These are phyloP conservation scores for Cytospora piceicola DNA, from an alignment of 2,329 filamentous ascomycete genomes.

Conservation along the genomic window DNA sequence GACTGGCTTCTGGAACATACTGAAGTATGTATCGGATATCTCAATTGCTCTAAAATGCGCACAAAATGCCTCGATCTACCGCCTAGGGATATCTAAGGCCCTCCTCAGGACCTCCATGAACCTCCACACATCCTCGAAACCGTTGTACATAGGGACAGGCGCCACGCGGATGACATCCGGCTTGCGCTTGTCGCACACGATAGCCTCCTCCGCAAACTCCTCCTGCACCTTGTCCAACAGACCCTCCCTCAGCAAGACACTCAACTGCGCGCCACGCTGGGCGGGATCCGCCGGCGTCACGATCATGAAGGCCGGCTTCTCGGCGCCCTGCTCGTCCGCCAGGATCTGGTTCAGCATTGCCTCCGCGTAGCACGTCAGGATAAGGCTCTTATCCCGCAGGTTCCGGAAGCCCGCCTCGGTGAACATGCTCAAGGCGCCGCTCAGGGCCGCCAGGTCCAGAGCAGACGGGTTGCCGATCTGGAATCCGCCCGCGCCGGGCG, in stretches of 20 bases:
- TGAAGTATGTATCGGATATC: background rate
- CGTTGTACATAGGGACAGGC: conserved; percentile 83
- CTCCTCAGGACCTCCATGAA: conserved; percentile 49
- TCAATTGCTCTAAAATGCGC: background rate
- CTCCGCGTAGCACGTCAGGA: conserved; percentile 78
- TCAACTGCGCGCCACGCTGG: conserved; percentile 79
- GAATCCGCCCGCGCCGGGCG: conserved; percentile 77
- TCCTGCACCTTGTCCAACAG: conserved; percentile 70
- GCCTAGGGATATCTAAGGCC: conserved; percentile 30
- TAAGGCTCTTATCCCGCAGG: conserved; percentile 71
- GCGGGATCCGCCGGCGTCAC: conserved; percentile 71
- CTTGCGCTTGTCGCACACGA: conserved; percentile 81
- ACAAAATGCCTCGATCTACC: background rate
- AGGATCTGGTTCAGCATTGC: conserved; percentile 59
- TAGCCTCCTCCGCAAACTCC: conserved; percentile 67
- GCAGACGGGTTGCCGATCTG: conserved; percentile 85
- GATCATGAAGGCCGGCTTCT: conserved; percentile 55
- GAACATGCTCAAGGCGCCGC: conserved; percentile 75
- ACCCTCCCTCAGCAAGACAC: conserved; percentile 69
- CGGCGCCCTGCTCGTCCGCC: conserved; percentile 37
- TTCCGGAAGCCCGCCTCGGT: conserved; percentile 69
- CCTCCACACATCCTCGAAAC: conserved; percentile 69
- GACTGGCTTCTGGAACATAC: background rate
- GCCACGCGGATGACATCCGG: conserved; percentile 85
- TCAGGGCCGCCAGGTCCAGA: conserved; percentile 75